phyloP scores from a whole-genome alignment of 176 grass and related monocot species.

The Sorghum bicolor region DNA sequence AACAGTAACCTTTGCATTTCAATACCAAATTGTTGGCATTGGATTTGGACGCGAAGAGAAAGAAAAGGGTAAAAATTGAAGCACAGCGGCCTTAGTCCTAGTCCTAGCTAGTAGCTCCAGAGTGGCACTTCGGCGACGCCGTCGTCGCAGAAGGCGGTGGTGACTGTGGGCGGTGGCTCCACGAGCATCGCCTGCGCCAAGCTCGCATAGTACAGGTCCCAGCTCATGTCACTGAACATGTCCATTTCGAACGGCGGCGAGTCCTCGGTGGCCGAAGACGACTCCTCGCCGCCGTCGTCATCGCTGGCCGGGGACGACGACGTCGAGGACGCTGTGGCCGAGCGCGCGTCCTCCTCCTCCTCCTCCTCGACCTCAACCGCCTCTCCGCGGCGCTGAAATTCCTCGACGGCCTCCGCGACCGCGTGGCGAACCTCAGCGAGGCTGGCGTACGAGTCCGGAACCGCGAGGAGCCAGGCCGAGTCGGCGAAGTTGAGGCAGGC shows the following conservation, averaged over 20 bases:
- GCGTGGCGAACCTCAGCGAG: slow-evolving; percentile 48
- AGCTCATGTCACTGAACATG: slow-evolving; percentile 44
- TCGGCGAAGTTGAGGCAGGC: slow-evolving; percentile 75
- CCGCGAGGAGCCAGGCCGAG: slow-evolving; percentile 42
- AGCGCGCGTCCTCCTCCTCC: not conserved
- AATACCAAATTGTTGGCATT: not conserved
- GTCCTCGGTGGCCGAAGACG: not conserved
- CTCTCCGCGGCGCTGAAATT: slow-evolving; percentile 11
- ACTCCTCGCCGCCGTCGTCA: not conserved
- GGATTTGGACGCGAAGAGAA: not conserved
- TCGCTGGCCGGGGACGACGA: not conserved
- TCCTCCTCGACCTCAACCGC: not conserved
- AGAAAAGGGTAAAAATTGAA: not conserved
- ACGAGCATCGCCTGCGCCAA: slow-evolving; percentile 60
- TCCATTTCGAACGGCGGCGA: slow-evolving; percentile 23
- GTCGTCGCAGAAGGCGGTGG: slow-evolving; percentile 6
- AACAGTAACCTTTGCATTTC: not conserved
- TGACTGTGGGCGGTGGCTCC: not conserved
- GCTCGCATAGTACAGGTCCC: slow-evolving; percentile 70
- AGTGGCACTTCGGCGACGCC: slow-evolving; percentile 14
- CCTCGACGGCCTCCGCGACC: slow-evolving; percentile 44
- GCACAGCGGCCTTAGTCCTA: not conserved
- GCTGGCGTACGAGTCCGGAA: slow-evolving; percentile 28
- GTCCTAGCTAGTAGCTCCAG: slow-evolving; percentile 45
- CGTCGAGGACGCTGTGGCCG: not conserved